Evolutionary conservation across 371 early-diverging fungal genomes (phyloP), one percentile per base, ranked within the genome.

Genomic region (Basidiobolus meristosporus): DNA sequence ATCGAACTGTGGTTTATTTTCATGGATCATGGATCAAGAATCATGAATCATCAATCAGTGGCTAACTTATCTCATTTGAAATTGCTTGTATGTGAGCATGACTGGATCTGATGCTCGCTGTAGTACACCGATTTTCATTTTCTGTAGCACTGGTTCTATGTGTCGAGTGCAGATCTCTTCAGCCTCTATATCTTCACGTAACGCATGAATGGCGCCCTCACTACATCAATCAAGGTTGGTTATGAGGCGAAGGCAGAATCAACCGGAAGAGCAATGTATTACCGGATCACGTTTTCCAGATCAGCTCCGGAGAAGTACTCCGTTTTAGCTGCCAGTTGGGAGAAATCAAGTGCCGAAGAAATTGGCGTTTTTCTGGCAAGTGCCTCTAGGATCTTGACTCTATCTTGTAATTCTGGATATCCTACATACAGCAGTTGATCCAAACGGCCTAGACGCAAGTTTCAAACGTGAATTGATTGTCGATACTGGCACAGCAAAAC

Each of bases 401-500:
- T 54, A 50, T 77, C 77, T 18, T 58, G 36, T 14, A 34, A 7
- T 0, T 48, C 53, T 1, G 87, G 87, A 22, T 77, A 56, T 1
- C 68, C 62, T 6, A 86, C 53, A 45, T 72, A 65, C 0, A 82
- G 38, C 6, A 79, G 62, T 30, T 76, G 74, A 49, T 82, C 83
- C 44, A 86, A 42, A 20, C 82, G 64, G 10, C 81, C 80, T 70
- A 38, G 34, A 6, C 3, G 12, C 16, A 20, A 32, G 5, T 12
- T 19, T 16, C 22, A 21, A 36, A 5, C 21, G 21, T 14, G 14
- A 17, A 10, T 2, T 36, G 19, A 6, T 5, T 6, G 34, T 5
- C 3, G 18, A 32, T 2, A 32, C 17, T 31, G 2, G n/a, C n/a
- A n/a, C n/a, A 30, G 14, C 29, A 7, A 15, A 4, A 31, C 16